phyloP scores from a whole-genome alignment of 2,329 filamentous ascomycete species.

The Curvularia hawaiiensis region DNA sequence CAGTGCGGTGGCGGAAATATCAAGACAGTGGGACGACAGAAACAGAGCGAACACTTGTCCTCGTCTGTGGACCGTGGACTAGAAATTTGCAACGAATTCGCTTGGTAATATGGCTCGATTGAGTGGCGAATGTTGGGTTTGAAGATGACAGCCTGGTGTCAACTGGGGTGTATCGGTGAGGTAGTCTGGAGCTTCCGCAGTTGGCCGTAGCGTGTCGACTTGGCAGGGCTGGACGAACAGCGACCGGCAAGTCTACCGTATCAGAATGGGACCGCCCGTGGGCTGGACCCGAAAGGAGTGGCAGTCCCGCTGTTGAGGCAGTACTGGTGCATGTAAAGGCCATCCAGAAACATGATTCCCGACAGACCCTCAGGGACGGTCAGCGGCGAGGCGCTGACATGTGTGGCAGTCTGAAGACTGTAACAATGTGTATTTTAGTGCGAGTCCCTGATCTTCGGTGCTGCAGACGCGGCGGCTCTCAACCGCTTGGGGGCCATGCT shows the following conservation, averaged over 20 bases:
- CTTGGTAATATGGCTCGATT: constrained; percentile 10
- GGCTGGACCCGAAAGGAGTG: constrained; percentile 2
- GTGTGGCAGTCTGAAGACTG: neutral
- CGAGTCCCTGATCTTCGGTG: constrained; percentile 21
- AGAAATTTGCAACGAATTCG: neutral
- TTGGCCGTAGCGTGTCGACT: constrained; percentile 32
- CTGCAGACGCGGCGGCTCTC: constrained; percentile 21
- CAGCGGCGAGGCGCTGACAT: neutral
- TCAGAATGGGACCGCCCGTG: constrained; percentile 4
- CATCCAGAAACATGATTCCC: neutral
- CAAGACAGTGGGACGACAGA: neutral
- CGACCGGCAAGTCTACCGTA: constrained; percentile 19
- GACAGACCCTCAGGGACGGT: neutral
- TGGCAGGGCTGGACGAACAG: constrained; percentile 23
- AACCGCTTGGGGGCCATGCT: constrained; percentile 17
- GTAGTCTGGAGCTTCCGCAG: constrained; percentile 36
- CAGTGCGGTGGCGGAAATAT: neutral
- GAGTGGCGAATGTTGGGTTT: constrained; percentile 22
- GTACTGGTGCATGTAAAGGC: neutral
- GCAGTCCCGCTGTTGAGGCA: neutral
- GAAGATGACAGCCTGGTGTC: constrained; percentile 16
- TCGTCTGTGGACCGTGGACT: neutral
- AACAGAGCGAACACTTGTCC: neutral
- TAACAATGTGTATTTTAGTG: constrained; percentile 5
- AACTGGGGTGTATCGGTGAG: constrained; percentile 29